phyloP scores from a whole-genome alignment of 2,329 filamentous ascomycete species.

The Helicocarpus griseus region DNA sequence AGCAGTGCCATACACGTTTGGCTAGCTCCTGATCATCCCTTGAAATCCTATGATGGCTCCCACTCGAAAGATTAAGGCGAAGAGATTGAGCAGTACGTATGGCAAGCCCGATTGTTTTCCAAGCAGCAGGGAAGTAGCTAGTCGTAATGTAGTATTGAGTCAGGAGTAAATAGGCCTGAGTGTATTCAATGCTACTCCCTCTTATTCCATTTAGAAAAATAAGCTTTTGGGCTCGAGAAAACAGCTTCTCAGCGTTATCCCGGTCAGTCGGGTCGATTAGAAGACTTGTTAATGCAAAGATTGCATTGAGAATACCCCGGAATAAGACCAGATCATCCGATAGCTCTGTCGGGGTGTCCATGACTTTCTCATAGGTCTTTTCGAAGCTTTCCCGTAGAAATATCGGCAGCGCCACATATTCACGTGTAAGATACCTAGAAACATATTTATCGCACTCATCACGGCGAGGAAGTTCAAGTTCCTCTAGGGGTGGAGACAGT shows the following conservation, averaged over 20 bases:
- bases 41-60: conserved; percentile 10
- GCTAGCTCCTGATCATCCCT: conserved; percentile 15
- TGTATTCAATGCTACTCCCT: conserved; percentile 7
- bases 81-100: conserved; percentile 16
- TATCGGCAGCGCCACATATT: conserved; percentile 20
- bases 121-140: conserved; percentile 14
- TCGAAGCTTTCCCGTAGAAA: conserved; percentile 15
- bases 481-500: not conserved
- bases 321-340: conserved; percentile 9
- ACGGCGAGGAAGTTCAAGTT: conserved; percentile 10
- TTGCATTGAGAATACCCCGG: conserved; percentile 13
- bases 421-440: conserved; percentile 15
- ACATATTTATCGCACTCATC: conserved; percentile 13
- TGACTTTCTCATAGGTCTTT: conserved; percentile 9
- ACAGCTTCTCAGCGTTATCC: conserved; percentile 11
- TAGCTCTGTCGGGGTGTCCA: not conserved
- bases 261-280: conserved; percentile 5
- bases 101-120: conserved; percentile 16
- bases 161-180: conserved; percentile 16
- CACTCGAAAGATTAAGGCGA: conserved; percentile 13
- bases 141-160: conserved; percentile 18
- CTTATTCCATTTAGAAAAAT: conserved; percentile 10
- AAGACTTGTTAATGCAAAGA: conserved; percentile 15
- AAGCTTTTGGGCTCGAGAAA: conserved; percentile 13
- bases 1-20: conserved; percentile 20